These are phyloP conservation scores for Acanthamoeba castellanii DNA, from an alignment of 208 protist species.

Conservation along the genomic window DNA sequence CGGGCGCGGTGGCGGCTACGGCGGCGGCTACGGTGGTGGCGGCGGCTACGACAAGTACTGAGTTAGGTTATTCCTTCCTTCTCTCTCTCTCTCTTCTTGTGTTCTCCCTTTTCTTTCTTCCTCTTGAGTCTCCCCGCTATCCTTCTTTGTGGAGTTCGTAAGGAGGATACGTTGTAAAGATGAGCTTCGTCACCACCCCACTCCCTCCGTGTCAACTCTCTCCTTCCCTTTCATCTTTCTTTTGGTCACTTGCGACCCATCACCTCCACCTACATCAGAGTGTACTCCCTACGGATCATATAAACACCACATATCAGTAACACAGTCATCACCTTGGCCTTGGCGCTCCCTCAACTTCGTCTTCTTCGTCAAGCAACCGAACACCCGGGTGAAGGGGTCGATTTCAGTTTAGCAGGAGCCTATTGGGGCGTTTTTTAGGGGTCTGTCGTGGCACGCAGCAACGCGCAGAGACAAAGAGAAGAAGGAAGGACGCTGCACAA, in stretches of 20 bases:
- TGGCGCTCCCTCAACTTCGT: no score
- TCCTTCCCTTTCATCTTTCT: background rate
- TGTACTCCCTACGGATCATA: no score
- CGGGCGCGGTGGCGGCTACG: background rate
- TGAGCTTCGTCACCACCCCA: conserved; percentile 19
- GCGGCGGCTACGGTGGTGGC: background rate
- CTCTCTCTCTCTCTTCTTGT: background rate
- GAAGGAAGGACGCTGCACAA: background rate
- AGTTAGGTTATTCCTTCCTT: background rate
- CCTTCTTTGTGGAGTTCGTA: conserved; percentile 19
- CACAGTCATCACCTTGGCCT: no score
- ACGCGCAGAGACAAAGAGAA: background rate
- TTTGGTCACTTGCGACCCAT: background rate
- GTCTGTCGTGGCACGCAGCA: background rate
- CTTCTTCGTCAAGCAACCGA: no score
- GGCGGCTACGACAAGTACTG: conserved; percentile 11
- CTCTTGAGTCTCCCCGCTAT: background rate
- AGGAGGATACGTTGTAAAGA: conserved; percentile 49
- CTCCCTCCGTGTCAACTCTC: background rate
- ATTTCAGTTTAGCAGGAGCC: no score
- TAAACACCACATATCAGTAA: no score
- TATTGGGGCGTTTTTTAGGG: no score
- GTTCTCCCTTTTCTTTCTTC: background rate
- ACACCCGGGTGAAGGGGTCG: no score
- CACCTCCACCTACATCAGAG: background rate